Base-by-base conservation (phyloP, 1,139 yeast genomes). In the Eremothecium sinecaudum region DNA sequence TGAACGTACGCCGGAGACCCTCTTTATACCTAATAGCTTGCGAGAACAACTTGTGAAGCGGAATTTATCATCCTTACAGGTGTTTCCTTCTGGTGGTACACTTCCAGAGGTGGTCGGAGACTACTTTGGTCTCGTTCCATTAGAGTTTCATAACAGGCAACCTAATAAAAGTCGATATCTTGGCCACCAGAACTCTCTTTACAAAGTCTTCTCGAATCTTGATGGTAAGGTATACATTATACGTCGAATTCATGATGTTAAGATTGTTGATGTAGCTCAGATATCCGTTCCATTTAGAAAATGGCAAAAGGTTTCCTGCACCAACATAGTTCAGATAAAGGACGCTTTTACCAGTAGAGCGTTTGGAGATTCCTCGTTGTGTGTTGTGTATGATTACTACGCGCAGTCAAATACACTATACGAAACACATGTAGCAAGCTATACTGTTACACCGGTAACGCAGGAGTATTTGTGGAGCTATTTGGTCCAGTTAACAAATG, bases 331-430 rank as follows among this genome's bases (percentile, higher is more conserved):
- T 2, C 67, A 69, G 25, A 60, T 86, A 6, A 69, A 73, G 34
- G 96, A 87, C 53, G 86, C 93, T 8, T 90, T 90, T 55, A 80
- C 95, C 1, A 78, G 92, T 8, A 72, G 84, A 42, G 82, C 87
- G 4, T 90, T 92, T 62, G 87, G 86, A 25, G 90, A 81, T 44
- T 68, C 71, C 40, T 75, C 83, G 2, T 59, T 79, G 36, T 73
- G 73, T 28, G 59, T 76, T 30, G 74, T 77, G 4, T 74, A 75
- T 51, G 92, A 80, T 46, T 82, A 71, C 53, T 77, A 68, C 51
- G 90, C 93, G 18, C 61, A 71, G 35, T 66, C 84, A 1, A 60
- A 61, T 34, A 76, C 86, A 2, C 57, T 81, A 28, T 61, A 65
- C 40, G 82, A 76, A 39, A 53, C 61, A 6, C 78, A 75, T 53